These are phyloP conservation scores for Scytalidium lignicola DNA, from an alignment of 2,329 filamentous ascomycete species.

Conservation along the genomic window DNA sequence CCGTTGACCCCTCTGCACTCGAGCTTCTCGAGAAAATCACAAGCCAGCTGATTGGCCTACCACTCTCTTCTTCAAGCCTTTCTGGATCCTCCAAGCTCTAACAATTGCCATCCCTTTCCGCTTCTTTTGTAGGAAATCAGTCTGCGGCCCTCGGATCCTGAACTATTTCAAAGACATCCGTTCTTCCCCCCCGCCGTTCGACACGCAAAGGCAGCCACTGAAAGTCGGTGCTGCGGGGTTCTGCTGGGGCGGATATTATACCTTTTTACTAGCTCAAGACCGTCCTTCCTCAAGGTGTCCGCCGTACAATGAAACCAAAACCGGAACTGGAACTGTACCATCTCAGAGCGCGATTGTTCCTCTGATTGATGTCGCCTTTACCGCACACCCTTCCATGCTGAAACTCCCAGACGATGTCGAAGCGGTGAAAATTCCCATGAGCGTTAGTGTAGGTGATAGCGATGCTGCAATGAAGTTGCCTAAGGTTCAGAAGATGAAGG, in stretches of 20 bases:
- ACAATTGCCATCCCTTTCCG: conserved; percentile 18
- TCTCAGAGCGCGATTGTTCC: not conserved
- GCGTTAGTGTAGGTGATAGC: conserved; percentile 40
- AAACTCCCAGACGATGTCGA: conserved; percentile 40
- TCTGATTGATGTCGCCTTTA: conserved; percentile 47
- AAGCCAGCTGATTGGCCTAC: conserved; percentile 9
- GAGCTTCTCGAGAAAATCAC: conserved; percentile 15
- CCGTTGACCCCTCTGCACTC: conserved; percentile 9
- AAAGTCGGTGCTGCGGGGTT: conserved; percentile 52
- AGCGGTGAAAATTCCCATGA: conserved; percentile 37
- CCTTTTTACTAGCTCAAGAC: conserved; percentile 41
- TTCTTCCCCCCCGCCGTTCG: conserved; percentile 19
- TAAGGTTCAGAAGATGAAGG: conserved; percentile 19
- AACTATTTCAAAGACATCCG: conserved; percentile 33
- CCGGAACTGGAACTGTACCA: not conserved
- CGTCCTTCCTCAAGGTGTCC: conserved; percentile 18
- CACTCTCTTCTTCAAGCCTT: conserved; percentile 12
- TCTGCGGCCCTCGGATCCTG: conserved; percentile 30
- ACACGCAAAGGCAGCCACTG: conserved; percentile 19
- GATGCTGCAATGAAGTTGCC: conserved; percentile 35
- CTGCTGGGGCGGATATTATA: conserved; percentile 59
- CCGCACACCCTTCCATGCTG: conserved; percentile 47
- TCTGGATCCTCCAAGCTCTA: conserved; percentile 43
- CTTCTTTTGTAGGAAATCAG: conserved; percentile 19
- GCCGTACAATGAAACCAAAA: not conserved